phyloP scores from a whole-genome alignment of 441 rosid genomes.

The Erodium chrysanthum region DNA sequence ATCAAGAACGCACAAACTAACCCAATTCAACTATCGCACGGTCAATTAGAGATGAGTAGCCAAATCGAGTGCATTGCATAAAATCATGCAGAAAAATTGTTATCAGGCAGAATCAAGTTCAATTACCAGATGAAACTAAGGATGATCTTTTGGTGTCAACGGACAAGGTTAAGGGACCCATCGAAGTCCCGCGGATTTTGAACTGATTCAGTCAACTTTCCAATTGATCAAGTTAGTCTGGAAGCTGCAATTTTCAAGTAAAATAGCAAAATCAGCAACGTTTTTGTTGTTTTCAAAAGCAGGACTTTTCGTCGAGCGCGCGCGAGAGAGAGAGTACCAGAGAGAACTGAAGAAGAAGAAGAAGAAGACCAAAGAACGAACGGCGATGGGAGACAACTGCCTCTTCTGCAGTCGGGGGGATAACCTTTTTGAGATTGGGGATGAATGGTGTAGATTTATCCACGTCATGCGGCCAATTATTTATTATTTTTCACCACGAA shows the following conservation, averaged over 20 bases:
- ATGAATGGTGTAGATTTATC: neutral
- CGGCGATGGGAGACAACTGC: neutral
- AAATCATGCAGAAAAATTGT: neutral
- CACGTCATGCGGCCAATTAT: neutral
- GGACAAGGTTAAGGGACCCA: slow-evolving; percentile 41
- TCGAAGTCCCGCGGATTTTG: slow-evolving; percentile 6
- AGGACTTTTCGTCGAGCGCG: too few relatives aligned
- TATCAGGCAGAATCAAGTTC: neutral
- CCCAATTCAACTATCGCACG: neutral
- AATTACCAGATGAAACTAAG: slow-evolving; percentile 27
- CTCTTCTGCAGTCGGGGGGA: neutral
- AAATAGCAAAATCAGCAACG: neutral
- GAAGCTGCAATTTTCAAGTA: neutral
- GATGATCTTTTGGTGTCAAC: slow-evolving; percentile 31
- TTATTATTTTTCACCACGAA: too few relatives aligned
- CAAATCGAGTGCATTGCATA: neutral
- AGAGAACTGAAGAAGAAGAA: neutral
- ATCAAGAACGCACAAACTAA: neutral
- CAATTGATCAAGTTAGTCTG: neutral
- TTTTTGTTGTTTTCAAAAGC: too few relatives aligned
- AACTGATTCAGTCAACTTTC: neutral
- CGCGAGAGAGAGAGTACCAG: neutral
- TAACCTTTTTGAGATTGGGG: neutral
- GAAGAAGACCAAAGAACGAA: too few relatives aligned
- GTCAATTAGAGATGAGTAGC: neutral